These are phyloP conservation scores for Rutstroemia sp. DNA, from an alignment of 2,329 filamentous ascomycete genomes.

Conservation along the genomic window DNA sequence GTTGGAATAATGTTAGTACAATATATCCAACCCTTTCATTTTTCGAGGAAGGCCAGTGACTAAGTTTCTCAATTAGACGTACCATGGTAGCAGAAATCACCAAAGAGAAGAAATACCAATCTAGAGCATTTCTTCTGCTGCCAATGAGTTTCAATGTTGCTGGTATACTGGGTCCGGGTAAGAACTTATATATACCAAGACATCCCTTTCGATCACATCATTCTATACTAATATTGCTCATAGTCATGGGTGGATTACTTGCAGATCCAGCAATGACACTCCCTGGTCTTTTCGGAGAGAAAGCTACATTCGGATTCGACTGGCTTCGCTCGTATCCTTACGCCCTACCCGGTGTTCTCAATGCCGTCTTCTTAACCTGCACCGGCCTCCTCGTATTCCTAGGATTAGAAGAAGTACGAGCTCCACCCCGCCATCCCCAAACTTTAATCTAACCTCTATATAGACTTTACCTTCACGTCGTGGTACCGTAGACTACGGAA, in stretches of 20 bases:
- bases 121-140: slow-evolving; percentile 35
- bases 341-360: slow-evolving; percentile 34
- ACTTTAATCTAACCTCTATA: not conserved
- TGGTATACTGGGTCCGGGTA: slow-evolving; percentile 49
- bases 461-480: slow-evolving; percentile 6
- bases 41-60: not conserved
- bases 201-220: not conserved
- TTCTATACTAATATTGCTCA: slow-evolving; percentile 4
- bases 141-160: slow-evolving; percentile 62
- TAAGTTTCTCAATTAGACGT: slow-evolving; percentile 37
- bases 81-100: slow-evolving; percentile 67
- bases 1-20: slow-evolving; percentile 62
- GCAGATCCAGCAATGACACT: slow-evolving; percentile 35
- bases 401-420: slow-evolving; percentile 26
- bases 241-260: slow-evolving; percentile 34
- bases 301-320: slow-evolving; percentile 30
- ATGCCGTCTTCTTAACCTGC: slow-evolving; percentile 27
- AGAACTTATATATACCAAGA: not conserved
- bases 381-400: slow-evolving; percentile 28
- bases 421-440: not conserved
- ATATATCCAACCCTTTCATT: not conserved
- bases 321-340: slow-evolving; percentile 36
- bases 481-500: slow-evolving; percentile 4
- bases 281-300: slow-evolving; percentile 24
- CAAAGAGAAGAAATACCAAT: slow-evolving; percentile 54